phyloP scores from a whole-genome alignment of 345 rosid species.

The Erodium maritimum region DNA sequence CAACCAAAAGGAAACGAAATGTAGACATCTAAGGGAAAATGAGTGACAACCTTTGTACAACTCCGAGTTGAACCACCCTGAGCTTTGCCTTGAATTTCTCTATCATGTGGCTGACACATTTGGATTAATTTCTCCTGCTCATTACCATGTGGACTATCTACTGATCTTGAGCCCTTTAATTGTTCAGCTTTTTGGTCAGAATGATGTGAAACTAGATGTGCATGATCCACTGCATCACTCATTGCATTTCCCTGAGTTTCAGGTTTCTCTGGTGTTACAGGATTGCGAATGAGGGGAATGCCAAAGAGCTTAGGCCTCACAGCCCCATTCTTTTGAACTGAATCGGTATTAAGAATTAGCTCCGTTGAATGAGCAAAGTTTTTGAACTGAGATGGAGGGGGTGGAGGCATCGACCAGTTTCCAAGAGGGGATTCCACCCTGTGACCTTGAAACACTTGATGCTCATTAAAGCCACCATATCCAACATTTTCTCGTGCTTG shows the following conservation, averaged over 20 bases:
- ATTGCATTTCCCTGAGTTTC: constrained; percentile 1
- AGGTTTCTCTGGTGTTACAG: constrained; percentile 12
- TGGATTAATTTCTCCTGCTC: constrained; percentile 21
- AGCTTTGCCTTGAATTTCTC: constrained; percentile 21
- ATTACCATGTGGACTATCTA: constrained; percentile 11
- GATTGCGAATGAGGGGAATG: constrained; percentile 23
- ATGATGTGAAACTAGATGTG: constrained; percentile 9
- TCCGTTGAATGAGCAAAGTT: constrained; percentile 9
- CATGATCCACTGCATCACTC: constrained; percentile 5
- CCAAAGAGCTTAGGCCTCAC: constrained; percentile 36
- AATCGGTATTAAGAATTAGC: constrained; percentile 7
- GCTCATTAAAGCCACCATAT: constrained; percentile 14
- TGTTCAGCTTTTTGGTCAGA: constrained; percentile 18
- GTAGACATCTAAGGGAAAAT: neutral
- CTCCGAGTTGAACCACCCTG: constrained; percentile 32
- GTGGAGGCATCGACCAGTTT: constrained; percentile 25
- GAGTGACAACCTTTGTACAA: constrained; percentile 31
- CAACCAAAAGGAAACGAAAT: too few relatives aligned
- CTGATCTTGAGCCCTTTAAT: constrained; percentile 12
- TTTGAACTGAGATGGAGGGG: constrained; percentile 14
- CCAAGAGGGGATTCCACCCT: constrained; percentile 17
- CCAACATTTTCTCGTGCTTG: constrained; percentile 13
- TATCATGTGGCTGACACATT: constrained; percentile 8
- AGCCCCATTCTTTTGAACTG: constrained; percentile 14
- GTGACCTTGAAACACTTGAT: constrained; percentile 10